Percentiles rank a stretch among this genome's conserved stretches.
phyloP scores from a whole-genome alignment of 2,329 filamentous ascomycete genomes.

The Zelopaecilomyces penicillatus region DNA sequence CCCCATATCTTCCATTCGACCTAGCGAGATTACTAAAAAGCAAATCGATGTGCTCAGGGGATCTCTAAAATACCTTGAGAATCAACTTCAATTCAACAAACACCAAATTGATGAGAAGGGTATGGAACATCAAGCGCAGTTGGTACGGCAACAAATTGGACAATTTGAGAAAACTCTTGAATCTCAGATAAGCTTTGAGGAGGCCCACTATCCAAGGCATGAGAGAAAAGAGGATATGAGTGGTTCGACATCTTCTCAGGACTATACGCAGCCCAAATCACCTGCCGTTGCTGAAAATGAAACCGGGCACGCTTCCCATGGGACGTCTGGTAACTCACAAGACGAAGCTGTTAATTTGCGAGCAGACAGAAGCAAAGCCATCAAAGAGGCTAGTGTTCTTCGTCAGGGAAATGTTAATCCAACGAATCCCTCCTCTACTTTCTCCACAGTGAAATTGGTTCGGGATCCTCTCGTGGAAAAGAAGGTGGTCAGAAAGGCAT shows the following conservation, averaged over 20 bases:
- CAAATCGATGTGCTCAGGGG: slow-evolving; percentile 44
- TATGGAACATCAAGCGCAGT: slow-evolving; percentile 35
- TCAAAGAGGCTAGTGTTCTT: slow-evolving; percentile 6
- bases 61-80: slow-evolving; percentile 48
- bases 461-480: too few species aligned
- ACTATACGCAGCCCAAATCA: slow-evolving; percentile 1
- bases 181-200: slow-evolving; percentile 38
- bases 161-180: slow-evolving; percentile 41
- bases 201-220: slow-evolving; percentile 30
- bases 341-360: slow-evolving; percentile 10
- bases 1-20: slow-evolving; percentile 50
- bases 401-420: too few species aligned
- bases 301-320: slow-evolving; percentile 8
- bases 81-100: slow-evolving; percentile 52
- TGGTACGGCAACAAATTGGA: slow-evolving; percentile 37
- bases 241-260: slow-evolving; percentile 11
- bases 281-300: slow-evolving; percentile 10
- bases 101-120: slow-evolving; percentile 53
- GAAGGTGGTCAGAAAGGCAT: slow-evolving; percentile 23
- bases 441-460: too few species aligned
- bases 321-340: slow-evolving; percentile 7
- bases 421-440: too few species aligned
- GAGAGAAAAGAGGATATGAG: slow-evolving; percentile 17
- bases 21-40: slow-evolving; percentile 52
- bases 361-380: slow-evolving; percentile 6